Evolutionary conservation across 331 rosid species (phyloP), one percentile per base, ranked within the genome.

Genomic region (Spiraea crenata): DNA sequence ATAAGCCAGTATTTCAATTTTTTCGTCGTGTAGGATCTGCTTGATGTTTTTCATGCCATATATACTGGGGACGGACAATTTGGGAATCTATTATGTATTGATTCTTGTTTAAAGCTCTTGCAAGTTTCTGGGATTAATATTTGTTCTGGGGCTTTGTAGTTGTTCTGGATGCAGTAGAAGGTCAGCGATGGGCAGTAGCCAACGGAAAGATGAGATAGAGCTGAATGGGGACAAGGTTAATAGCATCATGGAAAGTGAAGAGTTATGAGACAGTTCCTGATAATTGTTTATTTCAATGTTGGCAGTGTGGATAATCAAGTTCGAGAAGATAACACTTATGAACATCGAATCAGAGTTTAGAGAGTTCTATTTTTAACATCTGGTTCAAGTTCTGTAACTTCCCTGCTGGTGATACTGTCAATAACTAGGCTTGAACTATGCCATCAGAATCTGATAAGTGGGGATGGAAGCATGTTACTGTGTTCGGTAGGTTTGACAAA

Each of bases 401-500:
- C 34, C 14, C 69, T 72, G 40, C 37, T 7, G 5, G 57, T 76
- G 67, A 12, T 55, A 74, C 80, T 46, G 57, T 47, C 58, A 2
- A 14, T 51, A 65, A 8, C 44, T 9, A 19, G 59, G 57, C 63
- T 69, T 74, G 82, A 74, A 82, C 51, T 47, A 82, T 85, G 92
- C 77, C 78, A 40, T 68, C 79, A 2, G 79, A 85, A 44, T 84
- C 81, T 64, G 88, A 87, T 62, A 87, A 82, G 73, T 85, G 90
- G 88, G 85, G 85, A 35, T 85, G 88, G 86, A 83, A 82, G 66
- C 92, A 87, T 63, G 92, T 85, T 35, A 81, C 82, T 75, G 82
- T 85, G 71, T 85, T 85, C 58, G 86, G 88, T 72, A 89, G 92
- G 17, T 83, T 87, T 70, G 92, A 87, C 77, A 87, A 85, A 78